phyloP scores from a whole-genome alignment of 192 early-diverging fungal genomes.

The Rhizophlyctis rosea region DNA sequence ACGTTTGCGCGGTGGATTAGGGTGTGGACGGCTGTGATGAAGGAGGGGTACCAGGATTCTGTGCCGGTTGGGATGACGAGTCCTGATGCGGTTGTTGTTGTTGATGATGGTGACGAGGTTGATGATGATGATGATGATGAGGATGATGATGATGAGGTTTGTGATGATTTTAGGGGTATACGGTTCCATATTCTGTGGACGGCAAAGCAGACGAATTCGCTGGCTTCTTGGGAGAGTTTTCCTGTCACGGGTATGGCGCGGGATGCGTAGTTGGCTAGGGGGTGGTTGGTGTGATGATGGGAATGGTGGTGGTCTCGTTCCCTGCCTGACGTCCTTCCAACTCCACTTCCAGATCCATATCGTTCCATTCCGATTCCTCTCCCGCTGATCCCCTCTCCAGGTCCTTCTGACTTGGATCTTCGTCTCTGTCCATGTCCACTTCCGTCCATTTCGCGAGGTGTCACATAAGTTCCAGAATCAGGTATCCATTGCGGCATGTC shows the following conservation, averaged over 20 bases:
- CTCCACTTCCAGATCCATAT: too few species aligned
- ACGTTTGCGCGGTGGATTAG: slow-evolving; percentile 19
- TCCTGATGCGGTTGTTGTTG: neutral
- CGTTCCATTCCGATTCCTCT: too few species aligned
- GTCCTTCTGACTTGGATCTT: too few species aligned
- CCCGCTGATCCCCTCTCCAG: too few species aligned
- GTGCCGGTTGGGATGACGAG: slow-evolving; percentile 29
- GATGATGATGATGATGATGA: slow-evolving; percentile 5
- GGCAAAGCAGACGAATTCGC: slow-evolving; percentile 41
- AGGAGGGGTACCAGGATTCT: slow-evolving; percentile 27
- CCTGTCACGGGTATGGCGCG: slow-evolving; percentile 2
- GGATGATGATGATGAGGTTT: neutral
- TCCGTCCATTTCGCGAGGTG: too few species aligned
- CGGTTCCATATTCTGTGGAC: slow-evolving; percentile 36
- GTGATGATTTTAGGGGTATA: slow-evolving; percentile 14
- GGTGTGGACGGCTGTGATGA: slow-evolving; percentile 29
- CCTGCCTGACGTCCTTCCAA: too few species aligned
- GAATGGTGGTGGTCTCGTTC: too few species aligned
- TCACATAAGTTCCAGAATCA: too few species aligned
- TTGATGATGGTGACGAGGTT: neutral
- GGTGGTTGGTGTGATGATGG: neutral
- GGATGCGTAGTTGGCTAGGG: slow-evolving; percentile 3
- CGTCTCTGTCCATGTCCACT: too few species aligned
- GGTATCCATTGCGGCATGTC: too few species aligned
- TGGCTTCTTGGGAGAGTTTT: slow-evolving; percentile 28